Base-by-base conservation (phyloP, 1,284 basidiomycete genomes). In the Cryptococcus jaspeensis region DNA sequence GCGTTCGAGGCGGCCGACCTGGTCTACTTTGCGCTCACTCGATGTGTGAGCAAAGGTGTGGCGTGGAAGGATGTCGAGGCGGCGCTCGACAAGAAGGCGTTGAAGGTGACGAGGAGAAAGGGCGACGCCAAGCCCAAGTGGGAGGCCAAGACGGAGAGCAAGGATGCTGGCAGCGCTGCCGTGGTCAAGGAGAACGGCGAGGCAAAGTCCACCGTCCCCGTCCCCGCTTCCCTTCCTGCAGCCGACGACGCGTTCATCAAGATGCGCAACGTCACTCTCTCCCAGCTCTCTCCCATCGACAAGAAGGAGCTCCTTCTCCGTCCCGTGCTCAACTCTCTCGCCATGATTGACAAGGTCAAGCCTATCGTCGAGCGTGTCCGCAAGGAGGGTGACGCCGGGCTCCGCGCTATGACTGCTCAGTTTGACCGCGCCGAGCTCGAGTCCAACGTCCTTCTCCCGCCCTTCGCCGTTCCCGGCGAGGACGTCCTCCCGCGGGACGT, bases 1-100 rank as follows among this genome's bases (percentile, higher is more conserved):
- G 90, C 92, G 0, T 96, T 95, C 63, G 96, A 99, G 78, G 91
- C 93, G 2, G 95, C 95, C 0, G 96, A 99, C 78, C 80, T 99
- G 40, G 70, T 97, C 49, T 99, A 99, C 81, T 99, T 99, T 78
- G 87, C 90, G 2, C 79, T 99, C 62, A 85, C 90, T 16, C 87
- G 89, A 62, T 99, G 95, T 71, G 82, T 93, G 32, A 84, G 87
- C 44, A 84, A 87, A 15, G 96, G 94, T 2, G 91, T 99, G 25
- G 81, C 82, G 38, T 81, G 98, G 61, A 82, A 85, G 28, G 92
- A 99, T 67, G 85, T 99, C 46, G 93, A 96, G 78, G 81, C 80
- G 2, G 90, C 87, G 3, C 79, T 99, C 48, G 90, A 98, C 75
- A 81, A 79, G 63, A 97, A 98, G 79, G 87, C 91, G 12, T 85